These are phyloP conservation scores for Agrocybe praecox DNA, from an alignment of 768 basidiomycete species.

Conservation along the genomic window DNA sequence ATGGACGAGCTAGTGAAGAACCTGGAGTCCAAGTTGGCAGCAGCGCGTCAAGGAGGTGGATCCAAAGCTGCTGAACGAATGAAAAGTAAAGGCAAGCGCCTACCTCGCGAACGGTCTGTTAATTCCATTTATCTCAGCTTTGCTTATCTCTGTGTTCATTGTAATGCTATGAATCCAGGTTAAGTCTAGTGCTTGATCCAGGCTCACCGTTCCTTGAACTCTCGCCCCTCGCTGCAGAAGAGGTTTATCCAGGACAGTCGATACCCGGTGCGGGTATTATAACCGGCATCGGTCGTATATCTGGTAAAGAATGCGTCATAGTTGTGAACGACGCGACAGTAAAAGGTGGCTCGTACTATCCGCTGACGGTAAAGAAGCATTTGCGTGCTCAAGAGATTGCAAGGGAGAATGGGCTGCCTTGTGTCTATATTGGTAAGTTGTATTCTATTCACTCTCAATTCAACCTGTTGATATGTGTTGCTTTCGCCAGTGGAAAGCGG, in stretches of 20 bases:
- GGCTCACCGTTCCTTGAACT: slow-evolving; percentile 90
- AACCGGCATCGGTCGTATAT: slow-evolving; percentile 80
- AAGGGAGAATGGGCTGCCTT: slow-evolving; percentile 86
- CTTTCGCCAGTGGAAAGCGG: slow-evolving; percentile 79
- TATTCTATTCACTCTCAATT: slow-evolving; percentile 3
- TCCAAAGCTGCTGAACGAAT: slow-evolving; percentile 74
- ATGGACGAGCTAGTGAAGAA: slow-evolving; percentile 75
- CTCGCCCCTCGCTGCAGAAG: slow-evolving; percentile 83
- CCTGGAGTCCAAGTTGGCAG: slow-evolving; percentile 58
- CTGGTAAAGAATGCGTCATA: slow-evolving; percentile 83
- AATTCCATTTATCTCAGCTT: background rate
- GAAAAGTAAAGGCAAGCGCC: slow-evolving; percentile 75
- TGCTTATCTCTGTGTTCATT: background rate
- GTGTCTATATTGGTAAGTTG: slow-evolving; percentile 84
- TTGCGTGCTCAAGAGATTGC: slow-evolving; percentile 93
- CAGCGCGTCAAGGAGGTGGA: slow-evolving; percentile 73
- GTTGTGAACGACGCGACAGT: slow-evolving; percentile 96
- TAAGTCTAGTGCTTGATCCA: slow-evolving; percentile 78
- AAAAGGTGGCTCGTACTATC: slow-evolving; percentile 92
- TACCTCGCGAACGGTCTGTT: slow-evolving; percentile 80
- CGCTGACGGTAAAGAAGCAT: slow-evolving; percentile 94
- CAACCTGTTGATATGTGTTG: background rate
- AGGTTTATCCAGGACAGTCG: slow-evolving; percentile 73
- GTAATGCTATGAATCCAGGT: slow-evolving; percentile 37
- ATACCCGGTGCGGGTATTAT: slow-evolving; percentile 92